Evolutionary conservation across 2,329 filamentous ascomycete species (phyloP), one percentile per base, ranked within the genome.

Genomic region (Penicillium sp.): DNA sequence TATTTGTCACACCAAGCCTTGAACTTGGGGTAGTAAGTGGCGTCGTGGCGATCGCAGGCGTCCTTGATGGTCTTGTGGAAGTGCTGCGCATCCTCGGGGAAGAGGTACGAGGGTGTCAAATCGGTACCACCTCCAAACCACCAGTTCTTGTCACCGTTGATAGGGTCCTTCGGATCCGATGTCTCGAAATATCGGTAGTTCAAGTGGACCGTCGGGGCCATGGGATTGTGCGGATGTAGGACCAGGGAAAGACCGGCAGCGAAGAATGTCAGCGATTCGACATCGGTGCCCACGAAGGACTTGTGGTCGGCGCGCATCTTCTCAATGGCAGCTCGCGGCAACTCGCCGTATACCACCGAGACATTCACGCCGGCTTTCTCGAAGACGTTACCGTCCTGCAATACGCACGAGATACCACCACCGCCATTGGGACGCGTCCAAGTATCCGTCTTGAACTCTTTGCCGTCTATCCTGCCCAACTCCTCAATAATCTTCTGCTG

Each of bases 121-220:
- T 99, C 94, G 47, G 90, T 92, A 50, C 94, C 94, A 45, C 94
- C 94, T 58, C 94, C 94, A 66, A 96, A 99, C 94, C 94, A 99
- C 92, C 94, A 99, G 52, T 76, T 76, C 7, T 91, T 88, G 58
- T 92, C 75, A 18, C 76, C 76, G 49, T 75, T 74, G 48, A 90
- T 46, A 80, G 86, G 60, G 80, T 88, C 90, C 63, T 92, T 87
- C 8, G 88, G 83, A 64, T 92, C 88, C 54, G 89, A 88, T 1
- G 94, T 99, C 78, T 99, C 94, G 68, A 99, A 99, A 76, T 99
- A 99, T 51, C 94, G 86, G 79, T 97, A 97, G 79, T 99, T 99
- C 63, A 99, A 81, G 72, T 99, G 94, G 16, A 99, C 94, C 0
- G 94, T 99, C 0, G 94, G 94, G 7, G 92, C 92, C 87, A 96